Evolutionary conservation across 768 basidiomycete species (phyloP), one percentile per base, ranked within the genome.

Genomic region (Boletus sp.): DNA sequence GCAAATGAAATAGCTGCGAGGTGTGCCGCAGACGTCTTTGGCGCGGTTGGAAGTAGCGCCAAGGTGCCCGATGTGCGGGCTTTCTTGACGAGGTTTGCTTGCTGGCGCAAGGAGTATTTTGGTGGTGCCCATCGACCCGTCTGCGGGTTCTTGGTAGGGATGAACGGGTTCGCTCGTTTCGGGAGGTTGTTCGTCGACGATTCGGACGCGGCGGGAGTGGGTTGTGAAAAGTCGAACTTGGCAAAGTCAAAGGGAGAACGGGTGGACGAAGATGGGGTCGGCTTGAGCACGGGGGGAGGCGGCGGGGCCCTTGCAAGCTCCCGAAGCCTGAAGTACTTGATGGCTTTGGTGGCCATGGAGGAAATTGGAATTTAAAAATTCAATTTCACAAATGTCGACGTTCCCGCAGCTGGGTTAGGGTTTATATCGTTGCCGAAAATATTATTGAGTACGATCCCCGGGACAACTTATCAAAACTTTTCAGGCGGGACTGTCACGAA

Each of bases 31-130:
- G 61, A 60, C 42, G 79, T 69, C 76, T 92, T 92, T 1, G 82
- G 83, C 2, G 91, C 81, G 1, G 85, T 81, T 0, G 91, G 91
- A 5, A 94, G 77, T 7, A 89, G 70, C 39, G 84, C 78, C 44
- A 87, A 67, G 40, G 77, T 76, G 35, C 78, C 80, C 20, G 75
- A 73, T 24, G 72, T 72, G 57, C 81, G 81, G 4, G 92, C 92
- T 50, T 78, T 79, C 75, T 90, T 92, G 47, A 92, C 75, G 36
- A 94, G 77, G 41, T 89, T 87, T 11, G 88, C 89, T 70, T 94
- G 91, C 35, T 83, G 82, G 18, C 92, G 83, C 28, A 88, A 72
- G 5, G 90, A 92, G 63, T 88, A 86, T 58, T 80, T 82, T 11
- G 91, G 78, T 0, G 85, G 82, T 29, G 78, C 78, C 89, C 89